phyloP scores from a whole-genome alignment of 1,284 basidiomycete species.

The Trametes hirsuta region DNA sequence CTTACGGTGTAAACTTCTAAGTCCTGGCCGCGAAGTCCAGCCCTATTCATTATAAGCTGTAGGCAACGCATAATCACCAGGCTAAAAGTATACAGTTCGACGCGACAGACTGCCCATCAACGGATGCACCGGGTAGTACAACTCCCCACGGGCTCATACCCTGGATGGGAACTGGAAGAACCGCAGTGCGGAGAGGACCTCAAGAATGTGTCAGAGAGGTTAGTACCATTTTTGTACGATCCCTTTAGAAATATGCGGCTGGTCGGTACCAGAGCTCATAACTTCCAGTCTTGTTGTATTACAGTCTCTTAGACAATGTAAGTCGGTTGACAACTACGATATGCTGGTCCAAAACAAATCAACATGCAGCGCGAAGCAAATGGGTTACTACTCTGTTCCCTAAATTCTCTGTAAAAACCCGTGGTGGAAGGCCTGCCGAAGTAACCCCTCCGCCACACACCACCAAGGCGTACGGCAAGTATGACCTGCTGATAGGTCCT shows the following conservation, averaged over 20 bases:
- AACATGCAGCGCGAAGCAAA: conserved; percentile 59
- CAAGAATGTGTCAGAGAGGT: conserved; percentile 61
- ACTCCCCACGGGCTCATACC: conserved; percentile 55
- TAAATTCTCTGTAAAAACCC: conserved; percentile 67
- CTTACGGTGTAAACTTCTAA: too few relatives aligned
- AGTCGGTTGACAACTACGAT: conserved; percentile 24
- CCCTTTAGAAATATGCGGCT: background rate
- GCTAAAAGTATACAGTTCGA: too few relatives aligned
- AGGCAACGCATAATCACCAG: too few relatives aligned
- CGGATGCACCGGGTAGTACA: conserved; percentile 37
- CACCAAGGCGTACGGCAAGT: conserved; percentile 63
- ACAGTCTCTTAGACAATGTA: conserved; percentile 73
- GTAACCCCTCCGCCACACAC: conserved; percentile 64
- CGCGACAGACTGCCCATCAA: too few relatives aligned
- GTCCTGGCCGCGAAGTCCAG: too few relatives aligned
- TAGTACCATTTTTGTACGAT: conserved; percentile 4
- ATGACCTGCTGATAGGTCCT: conserved; percentile 71
- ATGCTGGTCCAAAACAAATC: background rate
- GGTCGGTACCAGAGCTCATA: background rate
- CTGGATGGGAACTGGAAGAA: conserved; percentile 59
- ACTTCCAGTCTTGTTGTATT: conserved; percentile 48
- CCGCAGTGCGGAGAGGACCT: conserved; percentile 43
- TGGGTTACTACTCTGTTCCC: conserved; percentile 71
- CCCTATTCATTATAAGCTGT: too few relatives aligned
- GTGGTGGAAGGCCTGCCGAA: conserved; percentile 54